Evolutionary conservation across 176 grass and related monocot species (phyloP), one percentile per base, ranked within the genome.

Genomic region (Musa beccarii): DNA sequence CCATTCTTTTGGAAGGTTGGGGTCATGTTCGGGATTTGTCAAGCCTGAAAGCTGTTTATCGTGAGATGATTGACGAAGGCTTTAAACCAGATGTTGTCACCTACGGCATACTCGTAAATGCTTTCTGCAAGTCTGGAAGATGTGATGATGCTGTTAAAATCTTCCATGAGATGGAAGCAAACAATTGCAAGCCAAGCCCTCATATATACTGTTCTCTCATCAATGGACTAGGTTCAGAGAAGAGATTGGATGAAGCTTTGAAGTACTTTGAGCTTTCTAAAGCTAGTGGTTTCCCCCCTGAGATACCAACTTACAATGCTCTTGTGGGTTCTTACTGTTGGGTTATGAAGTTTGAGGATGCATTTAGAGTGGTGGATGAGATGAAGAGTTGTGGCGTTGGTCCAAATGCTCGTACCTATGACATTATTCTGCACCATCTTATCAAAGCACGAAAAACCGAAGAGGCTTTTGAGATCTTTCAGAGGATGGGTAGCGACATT

Each of bases 151-250:
- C 90, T 66, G 59, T 92, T 52, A 87, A 89, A 63, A 85, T 92
- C 59, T 87, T 89, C 19, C 14, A 29, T 52, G 82, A 89, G 80
- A 92, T 89, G 90, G 76, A 82, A 82, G 67, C 59, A 25, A 78
- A 20, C 49, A 85, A 83, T 78, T 87, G 79, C 53, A 85, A 87
- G 77, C 87, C 90, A 51, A 92, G 80, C 56, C 86, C 90, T 78
- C 90, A 87, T 64, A 63, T 92, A 10, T 92, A 89, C 51, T 87
- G 90, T 74, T 89, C 88, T 78, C 84, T 92, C 73, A 87, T 92
- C 59, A 92, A 85, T 55, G 84, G 87, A 23, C 77, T 92, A 10
- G 87, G 87, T 49, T 92, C 79, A 0, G 79, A 81, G 59, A 83
- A 80, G 22, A 78, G 90, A 57, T 49, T 89, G 55, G 76, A 79